Evolutionary conservation across 2,329 filamentous ascomycete genomes (phyloP).

Genomic region (Pyrenochaeta sp.): DNA sequence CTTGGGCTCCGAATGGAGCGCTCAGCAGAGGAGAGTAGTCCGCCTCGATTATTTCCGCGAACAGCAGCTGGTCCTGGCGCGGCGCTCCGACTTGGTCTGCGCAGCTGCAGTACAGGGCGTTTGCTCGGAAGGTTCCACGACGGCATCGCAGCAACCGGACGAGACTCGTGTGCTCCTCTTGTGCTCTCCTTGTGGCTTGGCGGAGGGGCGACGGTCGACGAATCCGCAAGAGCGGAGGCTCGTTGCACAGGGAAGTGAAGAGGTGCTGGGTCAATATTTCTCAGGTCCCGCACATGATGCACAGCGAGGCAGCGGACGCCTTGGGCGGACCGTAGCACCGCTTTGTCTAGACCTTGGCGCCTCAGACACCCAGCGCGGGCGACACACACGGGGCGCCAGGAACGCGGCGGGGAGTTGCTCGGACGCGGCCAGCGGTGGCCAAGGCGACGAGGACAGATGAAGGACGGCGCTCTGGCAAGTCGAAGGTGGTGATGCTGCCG

Average conservation of each 20-base stretch:
- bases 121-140: slow-evolving; percentile 11
- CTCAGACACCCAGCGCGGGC: background rate
- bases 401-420: slow-evolving; percentile 13
- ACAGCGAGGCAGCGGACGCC: slow-evolving; percentile 25
- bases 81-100: slow-evolving; percentile 10
- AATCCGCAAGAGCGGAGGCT: slow-evolving; percentile 10
- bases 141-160: slow-evolving; percentile 5
- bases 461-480: slow-evolving; percentile 11
- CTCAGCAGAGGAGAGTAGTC: slow-evolving; percentile 9
- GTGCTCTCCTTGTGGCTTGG: background rate
- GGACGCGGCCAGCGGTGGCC: slow-evolving; percentile 14
- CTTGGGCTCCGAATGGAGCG: slow-evolving; percentile 18
- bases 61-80: slow-evolving; percentile 6
- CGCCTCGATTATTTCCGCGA: slow-evolving; percentile 19
- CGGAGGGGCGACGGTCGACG: slow-evolving; percentile 5
- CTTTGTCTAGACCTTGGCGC: slow-evolving; percentile 26
- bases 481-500: slow-evolving; percentile 27
- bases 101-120: background rate
- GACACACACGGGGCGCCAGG: background rate
- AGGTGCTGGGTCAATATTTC: slow-evolving; percentile 11
- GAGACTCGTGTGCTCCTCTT: slow-evolving; percentile 8
- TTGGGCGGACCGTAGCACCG: slow-evolving; percentile 25
- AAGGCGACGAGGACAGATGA: slow-evolving; percentile 9
- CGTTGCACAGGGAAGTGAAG: slow-evolving; percentile 11
- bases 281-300: slow-evolving; percentile 6